phyloP scores from a whole-genome alignment of 106 monocot species.

The Triglochin maritima region DNA sequence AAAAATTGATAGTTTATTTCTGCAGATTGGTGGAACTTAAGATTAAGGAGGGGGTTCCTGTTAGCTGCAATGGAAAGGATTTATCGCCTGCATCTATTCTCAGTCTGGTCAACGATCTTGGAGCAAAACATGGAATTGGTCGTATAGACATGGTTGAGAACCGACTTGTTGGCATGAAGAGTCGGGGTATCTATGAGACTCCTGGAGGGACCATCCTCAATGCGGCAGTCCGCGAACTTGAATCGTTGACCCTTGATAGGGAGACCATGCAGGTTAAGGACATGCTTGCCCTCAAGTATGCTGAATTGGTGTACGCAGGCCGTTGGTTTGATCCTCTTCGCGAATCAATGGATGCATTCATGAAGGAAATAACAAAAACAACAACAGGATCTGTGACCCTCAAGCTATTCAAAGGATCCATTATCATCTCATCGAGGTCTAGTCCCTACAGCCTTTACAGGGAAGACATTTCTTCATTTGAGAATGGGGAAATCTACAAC shows the following conservation, averaged over 20 bases:
- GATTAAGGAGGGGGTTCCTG: slow-evolving; percentile 55
- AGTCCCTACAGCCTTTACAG: slow-evolving; percentile 82
- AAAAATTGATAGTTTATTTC: background rate
- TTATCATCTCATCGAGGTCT: slow-evolving; percentile 38
- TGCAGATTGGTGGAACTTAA: slow-evolving; percentile 77
- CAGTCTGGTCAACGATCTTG: slow-evolving; percentile 53
- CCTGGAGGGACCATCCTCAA: slow-evolving; percentile 87
- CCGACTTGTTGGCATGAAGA: slow-evolving; percentile 93
- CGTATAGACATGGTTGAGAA: slow-evolving; percentile 97
- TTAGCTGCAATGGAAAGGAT: slow-evolving; percentile 62
- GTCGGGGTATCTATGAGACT: slow-evolving; percentile 91
- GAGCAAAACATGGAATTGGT: slow-evolving; percentile 75
- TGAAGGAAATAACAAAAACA: slow-evolving; percentile 59
- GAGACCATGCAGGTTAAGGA: slow-evolving; percentile 75
- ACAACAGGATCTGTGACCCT: slow-evolving; percentile 67
- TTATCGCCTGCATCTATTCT: slow-evolving; percentile 78
- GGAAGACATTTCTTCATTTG: slow-evolving; percentile 90
- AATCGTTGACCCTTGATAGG: slow-evolving; percentile 78
- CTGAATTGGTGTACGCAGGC: slow-evolving; percentile 86
- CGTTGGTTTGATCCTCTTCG: slow-evolving; percentile 90
- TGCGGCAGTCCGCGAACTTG: slow-evolving; percentile 64
- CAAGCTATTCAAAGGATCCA: slow-evolving; percentile 83
- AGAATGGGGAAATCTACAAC: slow-evolving; percentile 78
- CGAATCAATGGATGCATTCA: slow-evolving; percentile 66
- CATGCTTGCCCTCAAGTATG: slow-evolving; percentile 65